Base-by-base conservation (phyloP, 495 filamentous ascomycete species). In the Trichocladium uniseriatum region DNA sequence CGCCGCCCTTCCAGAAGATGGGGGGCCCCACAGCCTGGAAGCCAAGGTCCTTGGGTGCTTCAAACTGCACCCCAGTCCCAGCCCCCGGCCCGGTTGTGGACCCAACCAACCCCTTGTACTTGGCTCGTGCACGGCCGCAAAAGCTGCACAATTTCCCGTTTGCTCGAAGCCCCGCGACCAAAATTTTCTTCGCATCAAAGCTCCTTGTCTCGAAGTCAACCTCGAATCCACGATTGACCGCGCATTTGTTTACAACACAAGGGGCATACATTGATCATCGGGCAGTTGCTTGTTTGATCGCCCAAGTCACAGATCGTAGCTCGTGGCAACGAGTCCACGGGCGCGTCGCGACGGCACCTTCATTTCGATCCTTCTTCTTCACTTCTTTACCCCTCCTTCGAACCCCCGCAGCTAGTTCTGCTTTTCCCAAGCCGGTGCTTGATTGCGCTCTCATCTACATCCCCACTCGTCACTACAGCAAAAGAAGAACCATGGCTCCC, bases 401-500 rank as follows among this genome's bases (percentile, higher is more conserved):
- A 69, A 65, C 65, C 55, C 43, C 64, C 69, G 78, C 80, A 77
- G 79, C 79, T 76, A 80, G 79, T 67, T 78, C 78, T 83, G 80
- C 78, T 48, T 62, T 65, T 64, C 51, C 38, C 45, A 65, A 56
- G 39, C 57, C 52, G 42, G 68, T 71, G 67, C 67, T 69, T 67
- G 62, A 69, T 56, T 69, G 69, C 69, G 65, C 66, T 38, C 29
- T 64, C 64, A 35, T 71, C 58, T 65, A 63, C 56, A 62, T 69
- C 63, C 60, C 67, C 54, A 67, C 67, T 55, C 72, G 75, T 58
- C 64, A 64, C 50, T 76, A 75, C 68, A 70, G 69, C 45, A 77
- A 68, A 56, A 59, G 70, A 51, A 71, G 56, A 45, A 85, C 71
- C 62, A 89, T 89, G 84, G 75, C 82, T 67, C 84, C 84, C 60